These are phyloP conservation scores for Yamadazyma pseudoaaseri DNA, from an alignment of 1,139 yeast species.

Conservation along the genomic window DNA sequence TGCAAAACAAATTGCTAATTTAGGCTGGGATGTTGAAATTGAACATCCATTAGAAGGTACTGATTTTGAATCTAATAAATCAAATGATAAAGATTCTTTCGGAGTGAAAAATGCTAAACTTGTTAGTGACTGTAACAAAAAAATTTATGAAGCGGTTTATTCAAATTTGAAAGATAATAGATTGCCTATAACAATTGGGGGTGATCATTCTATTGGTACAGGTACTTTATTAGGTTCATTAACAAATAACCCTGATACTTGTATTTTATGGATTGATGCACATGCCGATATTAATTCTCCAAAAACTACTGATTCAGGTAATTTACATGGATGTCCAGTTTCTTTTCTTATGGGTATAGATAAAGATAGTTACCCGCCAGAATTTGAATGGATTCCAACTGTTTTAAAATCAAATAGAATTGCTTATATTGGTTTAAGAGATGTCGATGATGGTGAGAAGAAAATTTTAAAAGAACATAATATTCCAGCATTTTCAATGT, in stretches of 20 bases:
- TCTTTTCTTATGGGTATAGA: conserved; percentile 84
- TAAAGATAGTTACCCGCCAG: conserved; percentile 61
- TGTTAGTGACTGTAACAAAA: conserved; percentile 72
- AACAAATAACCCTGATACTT: conserved; percentile 78
- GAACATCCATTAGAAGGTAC: conserved; percentile 56
- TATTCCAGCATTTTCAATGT: conserved; percentile 91
- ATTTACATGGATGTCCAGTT: conserved; percentile 95
- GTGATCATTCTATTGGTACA: conserved; percentile 95
- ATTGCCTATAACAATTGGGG: conserved; percentile 87
- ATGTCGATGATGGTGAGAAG: conserved; percentile 86
- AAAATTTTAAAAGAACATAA: conserved; percentile 65
- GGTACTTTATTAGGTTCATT: conserved; percentile 89
- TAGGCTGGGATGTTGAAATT: conserved; percentile 71
- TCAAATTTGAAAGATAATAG: conserved; percentile 47
- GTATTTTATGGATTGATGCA: conserved; percentile 95
- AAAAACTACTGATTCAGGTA: conserved; percentile 82
- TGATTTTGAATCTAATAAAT: conserved; percentile 40
- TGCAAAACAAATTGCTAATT: conserved; percentile 52
- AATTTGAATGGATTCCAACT: conserved; percentile 77
- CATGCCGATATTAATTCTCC: conserved; percentile 97
- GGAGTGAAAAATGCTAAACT: conserved; percentile 73
- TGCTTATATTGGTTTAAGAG: conserved; percentile 93
- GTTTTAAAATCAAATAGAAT: conserved; percentile 66
- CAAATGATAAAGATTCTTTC: conserved; percentile 45
- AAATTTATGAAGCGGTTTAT: conserved; percentile 62